These are phyloP conservation scores for Arthroderma sp. DNA, from an alignment of 2,329 filamentous ascomycete species.

Conservation along the genomic window DNA sequence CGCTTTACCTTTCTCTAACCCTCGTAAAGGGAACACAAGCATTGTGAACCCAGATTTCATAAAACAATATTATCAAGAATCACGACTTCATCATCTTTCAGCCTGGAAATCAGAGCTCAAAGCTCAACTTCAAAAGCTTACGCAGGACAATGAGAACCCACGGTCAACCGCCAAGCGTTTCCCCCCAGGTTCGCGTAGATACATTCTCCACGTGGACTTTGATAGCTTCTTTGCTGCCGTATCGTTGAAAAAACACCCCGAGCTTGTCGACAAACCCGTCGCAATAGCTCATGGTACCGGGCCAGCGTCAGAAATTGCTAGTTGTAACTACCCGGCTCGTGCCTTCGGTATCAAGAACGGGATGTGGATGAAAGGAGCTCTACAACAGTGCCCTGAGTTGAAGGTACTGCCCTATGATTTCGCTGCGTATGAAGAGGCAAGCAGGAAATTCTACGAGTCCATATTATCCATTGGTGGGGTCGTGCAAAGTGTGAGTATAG, in stretches of 20 bases:
- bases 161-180: slow-evolving; percentile 38
- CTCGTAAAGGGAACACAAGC: slow-evolving; percentile 73
- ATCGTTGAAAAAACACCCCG: slow-evolving; percentile 64
- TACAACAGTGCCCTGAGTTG: slow-evolving; percentile 69
- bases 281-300: slow-evolving; percentile 82
- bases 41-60: slow-evolving; percentile 88
- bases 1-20: slow-evolving; percentile 67
- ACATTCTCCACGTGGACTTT: slow-evolving; percentile 92
- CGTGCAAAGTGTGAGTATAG: slow-evolving; percentile 93
- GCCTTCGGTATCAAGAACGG: slow-evolving; percentile 84
- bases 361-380: slow-evolving; percentile 96
- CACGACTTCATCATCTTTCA: slow-evolving; percentile 83
- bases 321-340: slow-evolving; percentile 88
- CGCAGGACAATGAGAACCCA: slow-evolving; percentile 50
- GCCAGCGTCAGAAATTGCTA: slow-evolving; percentile 84
- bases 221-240: slow-evolving; percentile 98
- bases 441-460: slow-evolving; percentile 71
- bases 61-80: slow-evolving; percentile 89
- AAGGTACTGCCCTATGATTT: slow-evolving; percentile 95
- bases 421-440: slow-evolving; percentile 84
- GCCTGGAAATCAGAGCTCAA: slow-evolving; percentile 96
- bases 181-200: slow-evolving; percentile 54
- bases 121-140: slow-evolving; percentile 67
- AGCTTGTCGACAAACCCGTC: slow-evolving; percentile 63
- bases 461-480: slow-evolving; percentile 67